Evolutionary conservation across 2,329 filamentous ascomycete genomes (phyloP), one percentile per base, ranked within the genome.

Genomic region (Trichoderma sp.): DNA sequence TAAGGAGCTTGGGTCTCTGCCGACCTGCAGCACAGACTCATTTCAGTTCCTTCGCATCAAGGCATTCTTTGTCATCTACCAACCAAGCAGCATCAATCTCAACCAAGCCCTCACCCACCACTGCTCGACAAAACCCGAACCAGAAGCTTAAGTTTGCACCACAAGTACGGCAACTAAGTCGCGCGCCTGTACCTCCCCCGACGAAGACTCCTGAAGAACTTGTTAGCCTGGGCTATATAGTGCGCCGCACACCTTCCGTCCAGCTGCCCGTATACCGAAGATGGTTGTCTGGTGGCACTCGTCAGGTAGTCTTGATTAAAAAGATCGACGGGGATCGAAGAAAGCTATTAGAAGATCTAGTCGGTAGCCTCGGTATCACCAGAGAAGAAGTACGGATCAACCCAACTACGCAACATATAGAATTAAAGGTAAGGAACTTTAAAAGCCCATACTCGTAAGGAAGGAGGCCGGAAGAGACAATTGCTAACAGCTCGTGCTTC

Each of bases 191-290:
- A 5, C 77, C 78, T 21, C 74, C 74, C 1, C 77, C 79, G 5
- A 72, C 76, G 11, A 79, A 78, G 66, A 75, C 77, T 0, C 60
- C 70, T 10, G 74, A 78, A 43, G 73, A 80, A 60, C 74, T 81
- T 14, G 71, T 72, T 14, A 61, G 72, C 14, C 69, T 74, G 29
- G 86, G 88, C 13, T 97, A 94, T 83, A 86, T 89, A 75, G 86
- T 98, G 72, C 84, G 84, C 63, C 90, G 93, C 71, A 95, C 93
- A 3, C 82, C 84, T 1, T 90, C 87, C 47, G 87, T 89, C 59
- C 88, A 93, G 73, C 83, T 96, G 3, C 89, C 93, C 29, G 87
- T 98, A 56, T 99, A 98, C 81, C 84, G 89, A 19, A 84, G 89
- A 73, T 83, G 81, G 72, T 94, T 92, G 82, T 85, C 88, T 14